Base-by-base conservation (phyloP, 345 rosid species). In the Linum usitatissimum region DNA sequence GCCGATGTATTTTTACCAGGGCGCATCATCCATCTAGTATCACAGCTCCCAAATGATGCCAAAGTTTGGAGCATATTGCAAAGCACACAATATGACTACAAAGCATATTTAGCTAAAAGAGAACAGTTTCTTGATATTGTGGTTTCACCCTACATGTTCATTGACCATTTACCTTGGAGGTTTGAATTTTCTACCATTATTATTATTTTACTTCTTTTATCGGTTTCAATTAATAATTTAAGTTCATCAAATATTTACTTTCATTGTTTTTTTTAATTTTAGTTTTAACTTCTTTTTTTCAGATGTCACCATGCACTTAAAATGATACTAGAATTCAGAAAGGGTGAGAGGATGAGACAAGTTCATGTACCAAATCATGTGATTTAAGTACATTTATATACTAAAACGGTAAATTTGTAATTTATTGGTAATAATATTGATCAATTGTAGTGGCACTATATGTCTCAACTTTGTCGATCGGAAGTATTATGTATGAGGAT, bases 131-230 rank as follows among this genome's bases (percentile, higher is more conserved):
- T 73, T 63, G 96, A 89, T 62, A 78, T 92, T 2, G 77, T 83
- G 28, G 95, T 92, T 18, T 87, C 94, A 57, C 90, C 83, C 64
- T 77, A 81, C 48, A 92, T 92, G 99, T 92, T 92, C 72, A 80
- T 89, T 68, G 97, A 89, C 71, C 97, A 92, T 80, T 84, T 89
- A 20, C 98, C 98, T 19, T 89, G 97, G 96, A 92, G 95, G 96
- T 86, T 80, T 49, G 45, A n/a, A n/a, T n/a, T n/a, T n/a, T n/a
- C n/a, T n/a, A n/a, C n/a, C n/a, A n/a, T 10, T 58, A 13, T 23
- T 39, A 13, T 6, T 20, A 39, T 10, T 21, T 18, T 57, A 6
- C 36, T 31, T 57, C 60, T 56, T 49, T 45, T 7, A 21, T n/a
- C n/a, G 2, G 21, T 71, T 57, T 5, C 15, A 31, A 31, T 18